Base-by-base conservation (phyloP, 2,329 filamentous ascomycete genomes). In the Sporothrix brasiliensis region DNA sequence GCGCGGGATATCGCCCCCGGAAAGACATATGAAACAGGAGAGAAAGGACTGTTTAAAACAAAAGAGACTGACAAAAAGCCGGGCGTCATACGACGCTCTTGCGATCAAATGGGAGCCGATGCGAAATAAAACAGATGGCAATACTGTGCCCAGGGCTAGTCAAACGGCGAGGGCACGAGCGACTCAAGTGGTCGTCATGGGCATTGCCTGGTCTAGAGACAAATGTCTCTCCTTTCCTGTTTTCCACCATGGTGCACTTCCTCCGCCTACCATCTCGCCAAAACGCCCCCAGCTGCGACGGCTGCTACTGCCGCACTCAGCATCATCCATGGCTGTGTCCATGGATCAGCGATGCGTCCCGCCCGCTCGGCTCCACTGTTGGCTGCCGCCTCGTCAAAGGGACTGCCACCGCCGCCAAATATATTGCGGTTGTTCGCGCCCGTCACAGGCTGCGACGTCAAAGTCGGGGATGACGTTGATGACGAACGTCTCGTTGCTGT, bases 361-460 rank as follows among this genome's bases (percentile, higher is more conserved):
- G 9, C 24, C 27, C 34, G 65, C 19, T 58, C 65, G 44, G 67
- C 72, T n/a, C 19, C 58, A 7, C 50, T 52, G 47, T 54, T 52
- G 61, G 27, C 47, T 3, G 66, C 56, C 13, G 69, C 52, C 13
- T 61, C 27, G 65, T 77, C 76, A 66, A 77, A 77, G 10, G 76
- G 76, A 41, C 74, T 77, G n/a, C 75, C 75, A 21, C 75, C 75
- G 14, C 72, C 72, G 34, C 47, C 13, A 49, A 50, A 21, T 2
- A 41, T 11, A n/a, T 58, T 53, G 56, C 24, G 58, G 63, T 54
- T 21, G 21, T 16, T 56, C 44, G 7, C 24, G 44, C 11, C 3
- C 3, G 66, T 11, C 10, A n/a, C 41, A 4, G 30, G 52, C 19
- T n/a, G 9, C 19, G 61, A 56, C 6, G 27, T 34, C n/a, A 11